phyloP scores from a whole-genome alignment of 352 stramenopile species.

The Phytophthora podocarpi region DNA sequence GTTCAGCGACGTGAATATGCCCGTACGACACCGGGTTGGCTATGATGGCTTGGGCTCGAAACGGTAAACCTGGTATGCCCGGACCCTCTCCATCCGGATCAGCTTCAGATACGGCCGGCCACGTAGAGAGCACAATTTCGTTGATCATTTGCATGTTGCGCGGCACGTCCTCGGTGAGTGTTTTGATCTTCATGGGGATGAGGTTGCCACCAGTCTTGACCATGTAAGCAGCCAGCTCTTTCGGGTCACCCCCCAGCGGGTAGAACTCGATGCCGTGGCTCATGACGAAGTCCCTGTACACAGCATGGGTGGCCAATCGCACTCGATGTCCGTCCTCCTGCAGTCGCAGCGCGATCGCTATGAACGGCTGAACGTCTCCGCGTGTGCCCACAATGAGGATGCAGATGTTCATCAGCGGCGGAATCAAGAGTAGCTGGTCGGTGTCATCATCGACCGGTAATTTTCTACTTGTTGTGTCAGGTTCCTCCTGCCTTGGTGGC shows the following conservation, averaged over 20 bases:
- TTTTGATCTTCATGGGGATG: conserved; percentile 69
- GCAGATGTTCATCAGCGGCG: conserved; percentile 71
- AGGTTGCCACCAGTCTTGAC: conserved; percentile 82
- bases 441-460: background rate
- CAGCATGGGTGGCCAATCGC: conserved; percentile 88
- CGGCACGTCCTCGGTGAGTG: conserved; percentile 62
- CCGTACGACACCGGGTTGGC: conserved; percentile 92
- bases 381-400: conserved; percentile 92
- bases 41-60: conserved; percentile 93
- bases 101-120: conserved; percentile 75
- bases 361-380: conserved; percentile 89
- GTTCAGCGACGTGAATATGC: conserved; percentile 92
- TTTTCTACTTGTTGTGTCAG: background rate
- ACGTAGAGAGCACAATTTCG: conserved; percentile 86
- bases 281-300: conserved; percentile 88
- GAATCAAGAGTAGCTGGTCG: conserved; percentile 21
- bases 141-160: conserved; percentile 90
- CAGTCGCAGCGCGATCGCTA: conserved; percentile 67
- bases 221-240: conserved; percentile 90
- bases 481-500: conserved; percentile 2
- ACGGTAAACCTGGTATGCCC: conserved; percentile 49
- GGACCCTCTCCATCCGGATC: conserved; percentile 68
- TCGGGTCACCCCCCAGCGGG: conserved; percentile 74
- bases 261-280: conserved; percentile 81
- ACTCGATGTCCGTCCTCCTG: conserved; percentile 91